These are phyloP conservation scores for Vaccinium myrtillus DNA, from an alignment of 148 eudicot genomes.

Conservation along the genomic window DNA sequence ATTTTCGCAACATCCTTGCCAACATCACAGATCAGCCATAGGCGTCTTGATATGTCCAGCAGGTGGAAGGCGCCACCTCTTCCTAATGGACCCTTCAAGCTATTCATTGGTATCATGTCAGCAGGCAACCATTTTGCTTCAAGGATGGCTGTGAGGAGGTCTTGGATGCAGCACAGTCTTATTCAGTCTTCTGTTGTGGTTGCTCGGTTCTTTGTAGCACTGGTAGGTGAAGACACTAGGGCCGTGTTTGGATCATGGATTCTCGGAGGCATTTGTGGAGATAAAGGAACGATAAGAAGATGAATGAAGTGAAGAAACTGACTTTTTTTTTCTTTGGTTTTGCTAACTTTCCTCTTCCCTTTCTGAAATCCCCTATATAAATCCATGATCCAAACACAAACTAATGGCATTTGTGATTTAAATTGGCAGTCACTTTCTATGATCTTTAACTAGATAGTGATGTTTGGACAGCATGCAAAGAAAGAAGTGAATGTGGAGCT, in stretches of 20 bases:
- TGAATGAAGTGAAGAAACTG: background rate
- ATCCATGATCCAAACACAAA: conserved; percentile 1
- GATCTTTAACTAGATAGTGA: background rate
- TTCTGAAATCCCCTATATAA: background rate
- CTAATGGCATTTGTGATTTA: background rate
- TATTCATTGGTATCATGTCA: conserved; percentile 84
- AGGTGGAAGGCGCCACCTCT: conserved; percentile 74
- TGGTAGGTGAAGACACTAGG: conserved; percentile 50
- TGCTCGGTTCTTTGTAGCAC: conserved; percentile 83
- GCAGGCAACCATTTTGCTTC: conserved; percentile 94
- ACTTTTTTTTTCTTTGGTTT: background rate
- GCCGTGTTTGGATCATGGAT: conserved; percentile 1
- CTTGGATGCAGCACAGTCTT: conserved; percentile 88
- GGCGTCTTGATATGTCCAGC: conserved; percentile 63
- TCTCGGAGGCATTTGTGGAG: background rate
- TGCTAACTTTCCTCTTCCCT: background rate
- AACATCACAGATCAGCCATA: conserved; percentile 69
- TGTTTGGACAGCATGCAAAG: conserved; percentile 55
- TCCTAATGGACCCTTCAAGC: conserved; percentile 56
- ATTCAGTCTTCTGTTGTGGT: conserved; percentile 69
- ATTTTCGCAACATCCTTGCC: conserved; percentile 81
- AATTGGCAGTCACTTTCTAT: background rate
- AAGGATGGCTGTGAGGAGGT: conserved; percentile 88
- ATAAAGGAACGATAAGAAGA: conserved; percentile 2
- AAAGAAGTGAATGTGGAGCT: conserved; percentile 81